Evolutionary conservation across 1,284 basidiomycete species (phyloP), one percentile per base, ranked within the genome.

Genomic region (Marasmius oreades): DNA sequence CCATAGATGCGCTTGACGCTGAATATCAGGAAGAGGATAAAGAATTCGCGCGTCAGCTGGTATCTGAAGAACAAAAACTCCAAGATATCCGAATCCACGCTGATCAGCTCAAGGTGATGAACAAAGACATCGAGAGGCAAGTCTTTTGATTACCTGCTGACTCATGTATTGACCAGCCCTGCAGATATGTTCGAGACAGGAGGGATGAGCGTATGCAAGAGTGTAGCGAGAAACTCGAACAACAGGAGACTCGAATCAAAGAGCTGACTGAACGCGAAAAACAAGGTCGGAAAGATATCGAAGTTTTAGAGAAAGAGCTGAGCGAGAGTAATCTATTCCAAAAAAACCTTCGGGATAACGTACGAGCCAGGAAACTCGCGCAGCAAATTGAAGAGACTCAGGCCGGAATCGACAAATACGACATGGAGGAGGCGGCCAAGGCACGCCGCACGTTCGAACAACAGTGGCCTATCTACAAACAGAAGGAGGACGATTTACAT

Each of bases 301-400:
- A 73, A 31, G 72, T 70, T 33, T 78, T 90, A 39, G 85, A 90
- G 63, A 85, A 82, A 65, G 87, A 89, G 65, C 85, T 92, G 68
- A 83, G 84, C 64, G 84, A 88, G 62, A 82, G 89, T 53, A 86
- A 84, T 51, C 81, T 85, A 39, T 81, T 81, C 14, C 71, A 86
- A 51, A 80, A 83, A 18, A 95, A 92, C 69, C 77, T 98, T 61
- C 84, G 88, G 59, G 90, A 94, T 69, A 99, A 98, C 68, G 75
- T 95, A 45, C 86, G 90, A 8, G 85, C 92, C 59, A 80, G 93
- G 52, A 82, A 83, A 64, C 77, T 94, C 46, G 76, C 78, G 57
- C 77, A 78, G 55, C 84, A 92, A 50, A 88, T 97, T 20, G 74
- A 75, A 24, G 75, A 76, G 0, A 85, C 90, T 10, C 82, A 93